Base-by-base conservation (phyloP, 1,284 basidiomycete genomes). In the Heliocybe sulcata region DNA sequence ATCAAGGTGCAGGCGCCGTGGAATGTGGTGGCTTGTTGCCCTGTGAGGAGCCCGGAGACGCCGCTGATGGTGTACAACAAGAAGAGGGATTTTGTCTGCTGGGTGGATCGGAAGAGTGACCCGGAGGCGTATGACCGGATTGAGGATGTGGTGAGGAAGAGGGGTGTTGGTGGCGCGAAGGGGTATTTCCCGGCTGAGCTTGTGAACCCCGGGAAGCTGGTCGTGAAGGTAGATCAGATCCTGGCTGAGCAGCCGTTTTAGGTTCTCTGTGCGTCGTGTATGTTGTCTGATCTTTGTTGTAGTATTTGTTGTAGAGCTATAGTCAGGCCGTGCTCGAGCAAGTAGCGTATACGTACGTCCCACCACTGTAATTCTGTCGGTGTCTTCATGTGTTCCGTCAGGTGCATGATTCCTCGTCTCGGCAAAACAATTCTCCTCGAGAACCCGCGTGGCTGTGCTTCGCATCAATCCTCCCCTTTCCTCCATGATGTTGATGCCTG, bases 181-280 rank as follows among this genome's bases (percentile, higher is more conserved):
- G 81, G 76, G 0, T 83, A 82, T 61, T 82, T 83, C 55, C 67
- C 73, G 1, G 80, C 81, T 0, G 77, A 79, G 60, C 55, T 83
- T 58, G 74, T 67, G 60, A 72, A 64, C 35, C 66, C 67, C 51
- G 69, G 80, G 51, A 72, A 75, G 60, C 58, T 83, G 52, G 67
- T 78, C 1, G 70, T 83, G 29, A 81, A 81, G 56, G 64, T 75
- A 14, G 71, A 71, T 4, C 76, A 82, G 53, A 69, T 77, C 2
- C 60, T 82, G 51, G 78, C 79, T 3, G 77, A 76, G 59, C 47
- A 49, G 54, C 75, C 73, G 0, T 77, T 76, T 25, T 72, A 64
- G 19, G 38, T 8, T 20, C 16, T 6, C 38, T 16, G 38, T n/a
- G 38, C 19, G 16, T 20, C 19, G 9, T 16, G 6, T 42, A 8